Base-by-base conservation (phyloP, 2,329 filamentous ascomycete genomes). In the Colletotrichum sublineola region DNA sequence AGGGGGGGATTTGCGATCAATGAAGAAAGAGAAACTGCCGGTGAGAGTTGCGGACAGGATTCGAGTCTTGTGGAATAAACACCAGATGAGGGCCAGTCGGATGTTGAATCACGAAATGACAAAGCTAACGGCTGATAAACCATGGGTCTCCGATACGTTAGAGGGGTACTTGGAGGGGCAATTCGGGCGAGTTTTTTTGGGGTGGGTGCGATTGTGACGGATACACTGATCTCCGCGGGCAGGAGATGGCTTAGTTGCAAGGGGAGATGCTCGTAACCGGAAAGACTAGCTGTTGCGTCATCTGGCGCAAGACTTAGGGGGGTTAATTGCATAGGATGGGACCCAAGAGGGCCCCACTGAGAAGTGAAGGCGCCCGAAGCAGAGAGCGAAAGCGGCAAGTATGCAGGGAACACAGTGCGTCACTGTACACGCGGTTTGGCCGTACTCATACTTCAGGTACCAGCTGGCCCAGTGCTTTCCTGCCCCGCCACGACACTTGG, bases 401-500 rank as follows among this genome's bases (percentile, higher is more conserved):
- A 70, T 53, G 42, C 61, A 55, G 20, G 38, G n/a, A 71, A 33
- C 46, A 67, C 63, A 61, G 68, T 66, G 46, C 52, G 53, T 50
- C 2, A 38, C 62, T 61, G 55, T 50, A 56, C 63, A 24, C n/a
- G 14, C 9, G 55, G n/a, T 38, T 57, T 18, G 33, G 42, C 42
- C 53, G 52, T 65, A 50, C 56, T 65, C 67, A 60, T 68, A 66
- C 63, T 62, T 48, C 18, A 70, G 46, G 36, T 67, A 56, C 46
- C 63, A 50, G 66, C 58, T 61, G 58, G 33, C 53, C 15, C 55
- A 65, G 68, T 42, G 58, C 66, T 65, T 71, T 31, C 70, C 66
- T 73, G 70, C 70, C 70, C 70, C 70, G 70, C 70, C 63, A 60
- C 70, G 61, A 70, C 70, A 61, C 66, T 63, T 73, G 66, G 66